Evolutionary conservation across 352 stramenopile species (phyloP), one percentile per base, ranked within the genome.

Genomic region (Pythium plurisporium): DNA sequence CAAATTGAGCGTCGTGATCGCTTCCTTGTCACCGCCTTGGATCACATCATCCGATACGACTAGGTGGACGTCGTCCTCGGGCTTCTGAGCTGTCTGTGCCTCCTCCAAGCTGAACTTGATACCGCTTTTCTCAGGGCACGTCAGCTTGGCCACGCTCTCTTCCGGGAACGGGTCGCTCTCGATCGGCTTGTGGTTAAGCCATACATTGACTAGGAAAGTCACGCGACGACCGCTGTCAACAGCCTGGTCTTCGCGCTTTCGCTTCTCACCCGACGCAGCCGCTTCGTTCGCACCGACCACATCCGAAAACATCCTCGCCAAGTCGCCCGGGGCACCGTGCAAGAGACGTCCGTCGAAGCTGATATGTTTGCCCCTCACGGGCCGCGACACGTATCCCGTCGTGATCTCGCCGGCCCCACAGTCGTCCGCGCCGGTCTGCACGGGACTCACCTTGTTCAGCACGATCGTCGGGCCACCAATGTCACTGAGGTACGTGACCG

Each of bases 121-220:
- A n/a, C 43, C 46, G 8, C 40, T 37, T 20, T 45, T 55, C 29
- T 50, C 27, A 2, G 45, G 27, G 27, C 57, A 62, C 25, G 51
- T 29, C 12, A 75, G 46, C 30, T 57, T 64, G 0, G 38, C 47
- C 29, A 70, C 40, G 26, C 65, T 54, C 14, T 69, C 50, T 25
- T 66, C 63, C 23, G 62, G 60, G 12, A 75, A 61, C 15, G 53
- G 60, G 37, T 81, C 62, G 34, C 70, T 69, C 36, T 78, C 61
- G 22, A 73, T 75, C 2, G 76, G 76, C 42, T 73, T 59, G 61
- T 87, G 76, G 60, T 87, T 82, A 41, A 87, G 53, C 76, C 76
- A 87, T 8, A 87, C 64, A 47, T 87, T 87, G 29, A 87, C 76
- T 4, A 87, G 73, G 47, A 87, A 79, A 27, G 76, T 83, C 23